A percentile compares a stretch with the other conserved stretches of the same genome.
Conservation (phyloP, 306 rosid species). For the Heteromeles arbutifolia region DNA sequence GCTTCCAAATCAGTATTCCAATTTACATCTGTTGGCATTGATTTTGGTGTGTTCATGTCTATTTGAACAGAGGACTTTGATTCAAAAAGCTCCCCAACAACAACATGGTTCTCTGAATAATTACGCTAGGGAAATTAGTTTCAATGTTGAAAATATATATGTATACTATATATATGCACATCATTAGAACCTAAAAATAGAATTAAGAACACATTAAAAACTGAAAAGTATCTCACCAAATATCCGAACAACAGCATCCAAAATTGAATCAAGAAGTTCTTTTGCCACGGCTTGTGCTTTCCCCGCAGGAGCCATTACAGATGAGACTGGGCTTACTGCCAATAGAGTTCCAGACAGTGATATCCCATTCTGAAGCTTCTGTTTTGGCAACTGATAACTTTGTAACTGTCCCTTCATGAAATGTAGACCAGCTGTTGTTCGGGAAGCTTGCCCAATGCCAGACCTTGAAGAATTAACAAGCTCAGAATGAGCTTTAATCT, state of each 20-base stretch:
- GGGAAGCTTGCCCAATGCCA: constrained; percentile 53
- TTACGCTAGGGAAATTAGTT: constrained; percentile 20
- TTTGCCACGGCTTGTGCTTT: constrained; percentile 81
- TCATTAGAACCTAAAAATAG: neutral
- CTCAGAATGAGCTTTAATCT: constrained; percentile 73
- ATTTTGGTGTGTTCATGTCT: constrained; percentile 71
- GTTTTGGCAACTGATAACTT: constrained; percentile 78
- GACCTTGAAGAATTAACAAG: constrained; percentile 60
- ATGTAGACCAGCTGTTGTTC: constrained; percentile 50
- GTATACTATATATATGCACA: neutral
- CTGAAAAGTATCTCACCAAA: constrained; percentile 54
- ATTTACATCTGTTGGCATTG: constrained; percentile 55
- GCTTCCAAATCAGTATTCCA: constrained; percentile 84
- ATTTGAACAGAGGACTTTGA: constrained; percentile 56
- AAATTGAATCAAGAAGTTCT: constrained; percentile 84
- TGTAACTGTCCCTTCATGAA: constrained; percentile 75
- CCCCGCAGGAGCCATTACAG: constrained; percentile 92
- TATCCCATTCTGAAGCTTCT: constrained; percentile 81
- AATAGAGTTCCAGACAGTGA: constrained; percentile 65
- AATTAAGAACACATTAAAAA: constrained; percentile 2
- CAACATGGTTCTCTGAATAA: constrained; percentile 79
- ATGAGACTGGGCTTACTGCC: constrained; percentile 94
- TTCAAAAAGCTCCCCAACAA: constrained; percentile 91
- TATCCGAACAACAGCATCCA: constrained; percentile 72
- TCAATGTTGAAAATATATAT: neutral